A percentile compares a stretch with the other conserved stretches of the same genome.
phyloP scores from a whole-genome alignment of 2,329 filamentous ascomycete genomes.

The Sordariomycetes sp. region DNA sequence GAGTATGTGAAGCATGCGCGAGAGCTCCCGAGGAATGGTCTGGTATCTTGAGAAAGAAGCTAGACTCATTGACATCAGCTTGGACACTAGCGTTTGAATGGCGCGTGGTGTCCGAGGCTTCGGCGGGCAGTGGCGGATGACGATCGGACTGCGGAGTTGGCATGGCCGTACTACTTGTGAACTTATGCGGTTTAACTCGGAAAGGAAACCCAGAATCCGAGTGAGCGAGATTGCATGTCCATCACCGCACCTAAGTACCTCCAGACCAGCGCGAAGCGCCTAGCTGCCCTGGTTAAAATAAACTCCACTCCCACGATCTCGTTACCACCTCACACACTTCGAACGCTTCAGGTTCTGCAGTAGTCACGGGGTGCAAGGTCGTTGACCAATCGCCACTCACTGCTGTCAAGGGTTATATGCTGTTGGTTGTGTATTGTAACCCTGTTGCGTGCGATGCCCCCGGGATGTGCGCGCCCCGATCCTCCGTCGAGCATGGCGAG shows the following conservation, averaged over 20 bases:
- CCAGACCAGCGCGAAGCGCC: not conserved
- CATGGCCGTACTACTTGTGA: no score
- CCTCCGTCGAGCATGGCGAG: no score
- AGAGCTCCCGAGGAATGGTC: no score
- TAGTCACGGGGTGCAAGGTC: not conserved
- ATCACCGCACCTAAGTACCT: not conserved
- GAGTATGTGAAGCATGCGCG: no score
- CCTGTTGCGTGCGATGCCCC: not conserved
- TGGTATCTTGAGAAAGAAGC: no score
- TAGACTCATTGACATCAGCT: no score
- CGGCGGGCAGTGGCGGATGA: no score
- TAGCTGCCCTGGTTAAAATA: not conserved
- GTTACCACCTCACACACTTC: not conserved
- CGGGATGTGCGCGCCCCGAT: not conserved
- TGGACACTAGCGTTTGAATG: no score
- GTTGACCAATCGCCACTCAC: not conserved
- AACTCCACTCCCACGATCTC: not conserved
- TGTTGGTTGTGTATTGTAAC: not conserved
- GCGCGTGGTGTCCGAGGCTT: no score
- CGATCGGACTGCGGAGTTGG: no score
- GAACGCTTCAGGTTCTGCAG: not conserved
- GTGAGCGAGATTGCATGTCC: not conserved
- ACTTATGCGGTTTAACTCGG: not conserved
- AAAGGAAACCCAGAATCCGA: not conserved
- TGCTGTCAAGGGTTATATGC: not conserved